Percentiles rank a stretch among this genome's conserved stretches.
Evolutionary conservation across 805 yeast genomes (phyloP).

Genomic region (Hanseniaspora jakobsenii): DNA sequence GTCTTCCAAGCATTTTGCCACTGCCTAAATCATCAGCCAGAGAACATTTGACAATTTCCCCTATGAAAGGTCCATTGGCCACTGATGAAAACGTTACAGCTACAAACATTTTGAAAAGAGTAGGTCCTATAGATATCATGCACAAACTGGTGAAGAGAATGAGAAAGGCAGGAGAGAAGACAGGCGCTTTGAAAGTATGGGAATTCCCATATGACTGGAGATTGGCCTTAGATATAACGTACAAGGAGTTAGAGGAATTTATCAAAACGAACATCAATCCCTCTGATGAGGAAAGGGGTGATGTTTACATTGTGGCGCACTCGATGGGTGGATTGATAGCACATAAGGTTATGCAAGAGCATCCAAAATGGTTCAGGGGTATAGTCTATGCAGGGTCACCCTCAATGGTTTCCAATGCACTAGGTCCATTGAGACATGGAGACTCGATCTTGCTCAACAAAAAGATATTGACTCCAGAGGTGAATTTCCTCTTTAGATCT

Average conservation of each 20-base stretch:
- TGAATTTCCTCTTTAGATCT: conserved; percentile 79
- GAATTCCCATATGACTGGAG: conserved; percentile 95
- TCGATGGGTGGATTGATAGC: conserved; percentile 91
- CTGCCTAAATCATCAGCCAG: conserved; percentile 5
- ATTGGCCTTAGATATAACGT: conserved; percentile 46
- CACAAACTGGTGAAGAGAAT: conserved; percentile 47
- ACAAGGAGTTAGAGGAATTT: conserved; percentile 40
- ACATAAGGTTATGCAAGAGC: conserved; percentile 60
- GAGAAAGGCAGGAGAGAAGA: conserved; percentile 23
- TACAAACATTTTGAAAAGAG: conserved; percentile 64
- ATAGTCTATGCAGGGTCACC: conserved; percentile 76
- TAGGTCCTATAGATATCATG: conserved; percentile 80
- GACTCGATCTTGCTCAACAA: conserved; percentile 68
- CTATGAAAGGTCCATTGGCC: conserved; percentile 50
- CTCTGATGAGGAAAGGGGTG: conserved; percentile 35
- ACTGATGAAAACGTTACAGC: conserved; percentile 48
- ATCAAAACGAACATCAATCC: conserved; percentile 35
- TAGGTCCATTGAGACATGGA: conserved; percentile 76
- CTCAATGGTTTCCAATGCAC: conserved; percentile 66
- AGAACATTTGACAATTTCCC: conserved; percentile 50
- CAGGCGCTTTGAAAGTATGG: conserved; percentile 49
- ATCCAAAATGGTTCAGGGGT: conserved; percentile 61
- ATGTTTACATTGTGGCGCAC: conserved; percentile 66
- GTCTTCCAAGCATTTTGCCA: neutral
- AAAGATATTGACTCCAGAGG: conserved; percentile 63